phyloP scores from a whole-genome alignment of 306 rosid genomes.

The Vachellia pachyceras region DNA sequence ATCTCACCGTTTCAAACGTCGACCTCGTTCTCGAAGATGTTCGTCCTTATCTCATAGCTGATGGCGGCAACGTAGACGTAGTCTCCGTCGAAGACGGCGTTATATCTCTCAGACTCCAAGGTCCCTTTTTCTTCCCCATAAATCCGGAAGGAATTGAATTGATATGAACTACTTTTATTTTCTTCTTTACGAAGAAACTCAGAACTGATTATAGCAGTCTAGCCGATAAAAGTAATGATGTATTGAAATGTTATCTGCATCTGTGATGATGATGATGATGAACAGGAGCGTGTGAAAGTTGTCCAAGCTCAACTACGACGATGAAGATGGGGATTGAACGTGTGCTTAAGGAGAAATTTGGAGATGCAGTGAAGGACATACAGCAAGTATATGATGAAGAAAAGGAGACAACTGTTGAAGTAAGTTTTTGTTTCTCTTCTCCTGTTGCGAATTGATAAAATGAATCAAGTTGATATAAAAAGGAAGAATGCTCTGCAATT shows the following conservation, averaged over 20 bases:
- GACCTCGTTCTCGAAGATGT: slow-evolving; percentile 90
- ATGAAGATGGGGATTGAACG: slow-evolving; percentile 98
- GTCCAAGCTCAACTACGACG: slow-evolving; percentile 96
- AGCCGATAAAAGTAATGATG: background rate
- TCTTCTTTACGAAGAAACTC: background rate
- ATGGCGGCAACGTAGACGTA: slow-evolving; percentile 95
- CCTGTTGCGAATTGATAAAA: background rate
- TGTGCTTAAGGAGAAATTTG: slow-evolving; percentile 89
- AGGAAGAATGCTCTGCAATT: slow-evolving; percentile 16
- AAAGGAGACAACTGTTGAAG: slow-evolving; percentile 67
- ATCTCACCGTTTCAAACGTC: slow-evolving; percentile 74
- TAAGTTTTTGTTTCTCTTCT: slow-evolving; percentile 31
- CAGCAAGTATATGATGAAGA: slow-evolving; percentile 65
- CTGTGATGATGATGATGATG: slow-evolving; percentile 9
- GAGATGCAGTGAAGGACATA: slow-evolving; percentile 75
- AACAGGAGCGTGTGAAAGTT: slow-evolving; percentile 93
- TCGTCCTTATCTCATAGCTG: slow-evolving; percentile 89
- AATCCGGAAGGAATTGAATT: too few species aligned
- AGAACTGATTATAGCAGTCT: background rate
- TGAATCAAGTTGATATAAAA: background rate
- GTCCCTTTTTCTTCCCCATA: too few species aligned
- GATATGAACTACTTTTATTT: too few species aligned
- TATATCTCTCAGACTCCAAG: slow-evolving; percentile 81
- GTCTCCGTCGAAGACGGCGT: slow-evolving; percentile 85
- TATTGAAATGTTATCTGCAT: background rate